Base-by-base conservation (phyloP, 345 rosid genomes). In the Microcos paniculata region DNA sequence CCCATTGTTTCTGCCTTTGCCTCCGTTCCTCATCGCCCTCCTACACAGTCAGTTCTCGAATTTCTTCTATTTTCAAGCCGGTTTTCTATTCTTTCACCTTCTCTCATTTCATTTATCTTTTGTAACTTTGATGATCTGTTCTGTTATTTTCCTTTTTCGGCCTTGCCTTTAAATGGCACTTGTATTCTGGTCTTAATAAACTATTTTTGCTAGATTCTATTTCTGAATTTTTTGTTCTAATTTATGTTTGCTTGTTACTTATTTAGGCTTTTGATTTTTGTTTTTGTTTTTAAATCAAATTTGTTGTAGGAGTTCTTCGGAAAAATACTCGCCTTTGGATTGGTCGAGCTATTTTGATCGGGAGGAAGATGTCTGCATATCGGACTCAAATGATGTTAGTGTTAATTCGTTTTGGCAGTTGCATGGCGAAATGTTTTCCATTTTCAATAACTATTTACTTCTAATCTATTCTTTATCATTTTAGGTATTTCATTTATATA, bases 401-500 rank as follows among this genome's bases (percentile, higher is more conserved):
- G 53, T 70, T 70, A 28, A 14, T 46, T 76, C n/a, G 46, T 73
- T 23, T 64, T 30, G 16, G 56, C 49, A 15, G 15, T 75, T 69
- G 28, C 28, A 21, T 23, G 26, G 43, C n/a, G 64, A 13, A 9
- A 15, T 53, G n/a, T 23, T 58, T 28, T 49, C 18, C 28, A 4
- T 67, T 33, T 69, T 79, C 24, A 68, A 21, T 31, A 6, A 49
- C 48, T 69, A 66, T 62, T 80, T 38, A 65, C 26, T 79, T 79
- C 82, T 78, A 62, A 82, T 84, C 35, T 81, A 45, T 35, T 35
- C 4, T 31, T 76, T 82, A 21, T 79, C 77, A 33, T 82, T 83
- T 76, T 80, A 96, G 99, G 97, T 92, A 51, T 93, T 93, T 89
- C 99, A 90, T 81, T 90, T 96, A 23, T 96, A 92, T 82, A 76